Conservation (phyloP, 805 yeast species). For the Candida mattraensis region DNA sequence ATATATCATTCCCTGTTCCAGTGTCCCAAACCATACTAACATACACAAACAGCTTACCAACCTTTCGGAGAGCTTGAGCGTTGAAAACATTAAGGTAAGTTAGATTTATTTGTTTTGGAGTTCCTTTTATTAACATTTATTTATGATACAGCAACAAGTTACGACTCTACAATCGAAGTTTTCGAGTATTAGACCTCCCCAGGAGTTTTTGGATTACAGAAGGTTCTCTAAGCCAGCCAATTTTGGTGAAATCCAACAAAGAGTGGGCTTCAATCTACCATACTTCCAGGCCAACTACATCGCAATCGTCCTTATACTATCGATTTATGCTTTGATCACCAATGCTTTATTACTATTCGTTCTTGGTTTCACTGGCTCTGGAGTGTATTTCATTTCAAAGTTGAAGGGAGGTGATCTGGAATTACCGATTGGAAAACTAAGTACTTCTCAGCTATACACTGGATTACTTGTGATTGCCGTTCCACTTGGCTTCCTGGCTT, state of each 20-base stretch:
- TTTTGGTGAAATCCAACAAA: slow-evolving; percentile 83
- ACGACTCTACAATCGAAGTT: slow-evolving; percentile 59
- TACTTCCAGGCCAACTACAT: slow-evolving; percentile 88
- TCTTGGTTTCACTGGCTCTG: slow-evolving; percentile 66
- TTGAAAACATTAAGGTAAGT: slow-evolving; percentile 46
- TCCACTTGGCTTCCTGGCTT: slow-evolving; percentile 43
- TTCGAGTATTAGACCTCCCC: slow-evolving; percentile 79
- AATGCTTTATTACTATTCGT: slow-evolving; percentile 85
- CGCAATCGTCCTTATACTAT: slow-evolving; percentile 66
- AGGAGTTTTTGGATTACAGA: slow-evolving; percentile 89
- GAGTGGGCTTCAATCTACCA: slow-evolving; percentile 83
- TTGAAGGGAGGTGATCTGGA: slow-evolving; percentile 82
- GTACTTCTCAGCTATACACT: slow-evolving; percentile 86
- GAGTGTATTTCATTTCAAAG: slow-evolving; percentile 74
- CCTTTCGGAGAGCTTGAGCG: slow-evolving; percentile 46
- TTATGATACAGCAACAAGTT: slow-evolving; percentile 26
- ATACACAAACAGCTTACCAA: slow-evolving; percentile 36
- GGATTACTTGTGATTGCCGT: slow-evolving; percentile 69
- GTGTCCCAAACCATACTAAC: slow-evolving; percentile 18
- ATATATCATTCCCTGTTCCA: too few species aligned
- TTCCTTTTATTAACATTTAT: background rate
- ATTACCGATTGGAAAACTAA: slow-evolving; percentile 69
- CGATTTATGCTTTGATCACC: slow-evolving; percentile 84
- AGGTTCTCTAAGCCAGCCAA: slow-evolving; percentile 88
- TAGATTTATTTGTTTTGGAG: too few species aligned